phyloP scores from a whole-genome alignment of 2,329 filamentous ascomycete genomes.

The Ophiostoma triangulosporum region DNA sequence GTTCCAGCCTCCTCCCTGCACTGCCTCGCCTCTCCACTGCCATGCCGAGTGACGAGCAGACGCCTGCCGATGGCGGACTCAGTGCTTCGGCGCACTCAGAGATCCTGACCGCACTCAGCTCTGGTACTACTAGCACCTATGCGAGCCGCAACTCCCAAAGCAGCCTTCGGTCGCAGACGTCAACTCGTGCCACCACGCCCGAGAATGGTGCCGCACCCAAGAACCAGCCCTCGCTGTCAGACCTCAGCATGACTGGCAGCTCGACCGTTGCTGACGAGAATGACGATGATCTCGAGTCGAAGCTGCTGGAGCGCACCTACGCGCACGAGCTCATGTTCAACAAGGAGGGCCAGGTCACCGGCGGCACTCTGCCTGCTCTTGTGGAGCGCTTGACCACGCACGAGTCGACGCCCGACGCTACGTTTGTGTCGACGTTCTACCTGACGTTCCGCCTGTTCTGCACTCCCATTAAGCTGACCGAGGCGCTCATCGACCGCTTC shows the following conservation, averaged over 20 bases:
- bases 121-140: conserved; percentile 66
- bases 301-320: conserved; percentile 80
- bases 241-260: conserved; percentile 53
- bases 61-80: conserved; percentile 26
- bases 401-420: conserved; percentile 79
- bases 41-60: conserved; percentile 34
- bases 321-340: conserved; percentile 86
- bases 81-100: conserved; percentile 45
- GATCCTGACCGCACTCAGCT: conserved; percentile 61
- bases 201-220: conserved; percentile 45
- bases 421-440: conserved; percentile 90
- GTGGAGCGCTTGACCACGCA: conserved; percentile 92
- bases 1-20: conserved; percentile 29
- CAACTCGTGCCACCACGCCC: conserved; percentile 78
- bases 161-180: conserved; percentile 67
- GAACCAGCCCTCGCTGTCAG: conserved; percentile 49
- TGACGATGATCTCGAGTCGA: conserved; percentile 62
- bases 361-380: conserved; percentile 76
- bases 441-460: conserved; percentile 92
- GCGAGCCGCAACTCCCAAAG: conserved; percentile 69
- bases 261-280: conserved; percentile 55
- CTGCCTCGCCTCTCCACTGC: conserved; percentile 44
- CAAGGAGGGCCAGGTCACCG: conserved; percentile 88
- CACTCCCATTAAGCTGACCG: conserved; percentile 62
- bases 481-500: conserved; percentile 78